Conservation (phyloP, 179 eudicot species). For the Amaranthus tricolor region DNA sequence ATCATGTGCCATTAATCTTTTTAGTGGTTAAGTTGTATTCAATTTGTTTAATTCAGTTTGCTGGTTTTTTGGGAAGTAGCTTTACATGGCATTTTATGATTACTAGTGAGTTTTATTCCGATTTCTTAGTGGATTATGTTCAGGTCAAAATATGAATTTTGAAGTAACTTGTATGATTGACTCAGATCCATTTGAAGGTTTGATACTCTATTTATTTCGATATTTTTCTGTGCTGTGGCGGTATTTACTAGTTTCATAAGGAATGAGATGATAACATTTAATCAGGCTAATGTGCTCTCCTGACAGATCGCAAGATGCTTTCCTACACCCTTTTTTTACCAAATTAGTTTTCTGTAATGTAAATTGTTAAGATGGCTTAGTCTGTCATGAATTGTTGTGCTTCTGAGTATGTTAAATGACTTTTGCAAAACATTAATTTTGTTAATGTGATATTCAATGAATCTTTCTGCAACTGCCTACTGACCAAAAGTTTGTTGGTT, state of each 20-base stretch:
- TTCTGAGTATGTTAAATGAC: neutral
- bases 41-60: too few species aligned
- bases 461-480: neutral
- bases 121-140: neutral
- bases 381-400: neutral
- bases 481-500: neutral
- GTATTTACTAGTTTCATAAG: neutral
- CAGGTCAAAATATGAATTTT: neutral
- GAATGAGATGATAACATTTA: neutral
- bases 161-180: neutral
- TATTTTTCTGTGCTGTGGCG: neutral
- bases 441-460: neutral
- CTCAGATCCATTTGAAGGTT: neutral
- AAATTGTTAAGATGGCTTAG: neutral
- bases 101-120: too few species aligned
- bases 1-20: too few species aligned
- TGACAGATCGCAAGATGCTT: too few species aligned
- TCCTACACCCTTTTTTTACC: too few species aligned
- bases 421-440: neutral
- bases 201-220: neutral
- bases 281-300: neutral
- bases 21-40: too few species aligned
- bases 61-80: too few species aligned
- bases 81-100: too few species aligned
- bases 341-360: too few species aligned